Percentiles rank a stretch among this genome's conserved stretches.
These are phyloP conservation scores for Lentithecium fluviatile DNA, from an alignment of 495 filamentous ascomycete genomes.

Conservation along the genomic window DNA sequence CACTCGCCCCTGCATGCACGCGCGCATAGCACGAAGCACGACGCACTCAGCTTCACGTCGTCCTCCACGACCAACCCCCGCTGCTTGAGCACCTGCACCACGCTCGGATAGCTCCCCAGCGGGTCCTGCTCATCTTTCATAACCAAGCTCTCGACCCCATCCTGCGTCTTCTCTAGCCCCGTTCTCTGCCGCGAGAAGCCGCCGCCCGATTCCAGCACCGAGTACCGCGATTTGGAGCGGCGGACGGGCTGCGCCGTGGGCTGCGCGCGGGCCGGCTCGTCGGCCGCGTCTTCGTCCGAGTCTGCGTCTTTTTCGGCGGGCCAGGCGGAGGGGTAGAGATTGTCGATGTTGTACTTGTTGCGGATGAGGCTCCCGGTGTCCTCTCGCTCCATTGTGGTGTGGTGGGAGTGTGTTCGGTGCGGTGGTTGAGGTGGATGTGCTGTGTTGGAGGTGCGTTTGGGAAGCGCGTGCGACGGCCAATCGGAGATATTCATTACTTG, in stretches of 20 bases:
- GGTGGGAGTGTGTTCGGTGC: neutral
- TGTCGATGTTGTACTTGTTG: constrained; percentile 84
- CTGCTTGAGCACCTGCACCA: constrained; percentile 74
- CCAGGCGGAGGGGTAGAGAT: constrained; percentile 80
- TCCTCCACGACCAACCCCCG: constrained; percentile 81
- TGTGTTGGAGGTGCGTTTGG: constrained; percentile 1
- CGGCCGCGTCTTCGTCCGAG: constrained; percentile 67
- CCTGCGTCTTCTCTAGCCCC: constrained; percentile 65
- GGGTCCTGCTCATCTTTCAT: constrained; percentile 91
- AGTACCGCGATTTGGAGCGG: constrained; percentile 74
- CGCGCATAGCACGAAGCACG: neutral
- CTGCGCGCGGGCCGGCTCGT: constrained; percentile 41
- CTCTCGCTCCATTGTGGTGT: constrained; percentile 32
- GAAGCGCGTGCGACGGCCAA: neutral
- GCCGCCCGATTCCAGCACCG: constrained; percentile 72
- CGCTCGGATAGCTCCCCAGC: constrained; percentile 74
- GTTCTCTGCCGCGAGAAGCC: constrained; percentile 66
- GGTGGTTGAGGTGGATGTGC: neutral
- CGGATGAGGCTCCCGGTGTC: constrained; percentile 65
- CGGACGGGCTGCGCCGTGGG: constrained; percentile 42
- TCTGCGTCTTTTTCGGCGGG: constrained; percentile 74
- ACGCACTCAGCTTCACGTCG: constrained; percentile 70
- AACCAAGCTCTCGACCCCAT: constrained; percentile 70
- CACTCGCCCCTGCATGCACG: constrained; percentile 8
- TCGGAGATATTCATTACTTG: neutral